Conservation (phyloP, 1,284 basidiomycete species). For the Takashimella koratensis region DNA sequence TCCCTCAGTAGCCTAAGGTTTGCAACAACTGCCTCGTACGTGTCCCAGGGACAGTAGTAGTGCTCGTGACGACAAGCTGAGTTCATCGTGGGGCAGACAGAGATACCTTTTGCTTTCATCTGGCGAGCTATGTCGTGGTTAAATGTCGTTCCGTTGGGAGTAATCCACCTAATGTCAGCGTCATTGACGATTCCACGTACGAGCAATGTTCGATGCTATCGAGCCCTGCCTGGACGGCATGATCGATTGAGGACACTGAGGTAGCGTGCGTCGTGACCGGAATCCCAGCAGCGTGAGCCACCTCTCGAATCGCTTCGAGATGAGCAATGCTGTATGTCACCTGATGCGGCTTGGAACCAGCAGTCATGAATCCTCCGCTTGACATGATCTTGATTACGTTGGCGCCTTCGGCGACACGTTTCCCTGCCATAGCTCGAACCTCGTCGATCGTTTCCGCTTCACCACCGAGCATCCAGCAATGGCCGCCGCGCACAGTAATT, state of each 20-base stretch:
- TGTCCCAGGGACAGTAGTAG: constrained; percentile 3
- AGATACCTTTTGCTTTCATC: background rate
- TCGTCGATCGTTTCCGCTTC: background rate
- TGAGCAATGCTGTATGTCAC: background rate
- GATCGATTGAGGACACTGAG: background rate
- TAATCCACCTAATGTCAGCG: background rate
- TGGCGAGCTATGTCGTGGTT: background rate
- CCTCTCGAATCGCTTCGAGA: background rate
- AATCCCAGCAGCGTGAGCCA: background rate
- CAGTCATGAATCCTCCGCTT: constrained; percentile 3
- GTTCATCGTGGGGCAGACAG: constrained; percentile 2
- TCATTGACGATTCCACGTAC: background rate
- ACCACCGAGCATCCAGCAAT: background rate
- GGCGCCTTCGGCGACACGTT: background rate
- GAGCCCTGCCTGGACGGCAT: background rate
- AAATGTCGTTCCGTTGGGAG: background rate
- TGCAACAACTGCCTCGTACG: background rate
- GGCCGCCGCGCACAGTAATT: constrained; percentile 1
- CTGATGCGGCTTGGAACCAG: background rate
- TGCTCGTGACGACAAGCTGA: background rate
- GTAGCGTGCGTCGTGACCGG: constrained; percentile 2
- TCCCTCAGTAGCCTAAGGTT: background rate
- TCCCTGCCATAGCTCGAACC: background rate
- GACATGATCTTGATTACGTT: constrained; percentile 1
- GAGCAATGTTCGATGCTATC: constrained; percentile 3